phyloP scores from a whole-genome alignment of 176 grass and related monocot genomes.

The Canna indica region DNA sequence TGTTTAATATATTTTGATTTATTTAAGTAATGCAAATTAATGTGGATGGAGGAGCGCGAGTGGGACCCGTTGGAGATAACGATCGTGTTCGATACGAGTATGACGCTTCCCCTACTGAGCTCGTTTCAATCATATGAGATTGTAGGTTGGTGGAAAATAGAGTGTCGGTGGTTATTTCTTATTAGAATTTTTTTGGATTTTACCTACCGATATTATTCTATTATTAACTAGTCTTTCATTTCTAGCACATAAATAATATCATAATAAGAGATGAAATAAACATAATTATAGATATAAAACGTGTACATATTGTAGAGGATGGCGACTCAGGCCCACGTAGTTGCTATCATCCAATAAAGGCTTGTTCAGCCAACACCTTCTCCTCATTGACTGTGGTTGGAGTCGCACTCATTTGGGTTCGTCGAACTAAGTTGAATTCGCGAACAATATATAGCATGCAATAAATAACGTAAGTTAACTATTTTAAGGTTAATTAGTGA shows the following conservation, averaged over 20 bases:
- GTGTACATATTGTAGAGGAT: too few relatives aligned
- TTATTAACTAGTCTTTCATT: background rate
- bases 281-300: too few relatives aligned
- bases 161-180: background rate
- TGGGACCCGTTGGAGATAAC: too few relatives aligned
- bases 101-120: background rate
- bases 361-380: too few relatives aligned
- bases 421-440: too few relatives aligned
- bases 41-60: background rate
- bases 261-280: background rate
- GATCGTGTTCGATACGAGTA: background rate
- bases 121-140: background rate
- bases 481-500: too few relatives aligned
- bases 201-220: background rate
- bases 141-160: background rate
- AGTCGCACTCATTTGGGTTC: too few relatives aligned
- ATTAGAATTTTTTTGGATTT: background rate
- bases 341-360: too few relatives aligned
- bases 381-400: too few relatives aligned
- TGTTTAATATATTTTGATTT: background rate
- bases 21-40: background rate
- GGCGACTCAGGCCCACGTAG: too few relatives aligned
- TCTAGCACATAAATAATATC: background rate
- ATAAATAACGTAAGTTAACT: too few relatives aligned
- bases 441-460: too few relatives aligned